phyloP scores from a whole-genome alignment of 192 early-diverging fungal genomes.

The Backusella westeae region DNA sequence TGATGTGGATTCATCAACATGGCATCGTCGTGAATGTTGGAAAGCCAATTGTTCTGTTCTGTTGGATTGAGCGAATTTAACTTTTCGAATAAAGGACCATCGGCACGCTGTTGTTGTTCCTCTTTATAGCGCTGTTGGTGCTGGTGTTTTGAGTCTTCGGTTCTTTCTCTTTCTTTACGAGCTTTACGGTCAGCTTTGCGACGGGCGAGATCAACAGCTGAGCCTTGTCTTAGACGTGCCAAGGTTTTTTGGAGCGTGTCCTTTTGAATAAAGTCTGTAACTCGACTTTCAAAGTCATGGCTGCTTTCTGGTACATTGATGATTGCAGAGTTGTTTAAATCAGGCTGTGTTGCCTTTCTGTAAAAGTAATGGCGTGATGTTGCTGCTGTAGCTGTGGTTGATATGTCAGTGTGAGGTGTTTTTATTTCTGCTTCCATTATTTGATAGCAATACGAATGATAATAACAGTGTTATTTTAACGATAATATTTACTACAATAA shows the following conservation, averaged over 20 bases:
- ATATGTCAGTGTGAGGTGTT: background rate
- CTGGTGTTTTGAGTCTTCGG: background rate
- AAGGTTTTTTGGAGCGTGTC: background rate
- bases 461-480: background rate
- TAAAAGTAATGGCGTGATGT: conserved; percentile 18
- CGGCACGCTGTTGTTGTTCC: background rate
- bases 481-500: background rate
- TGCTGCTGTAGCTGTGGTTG: background rate
- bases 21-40: conserved; percentile 25
- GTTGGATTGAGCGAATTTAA: background rate
- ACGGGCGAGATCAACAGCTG: conserved; percentile 7
- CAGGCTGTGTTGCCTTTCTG: conserved; percentile 1
- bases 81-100: background rate
- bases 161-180: conserved; percentile 17
- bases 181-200: conserved; percentile 19
- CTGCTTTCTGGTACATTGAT: conserved; percentile 10
- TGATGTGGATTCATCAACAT: conserved; percentile 34
- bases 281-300: conserved; percentile 12
- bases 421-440: conserved; percentile 1
- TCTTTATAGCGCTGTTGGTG: background rate
- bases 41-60: conserved; percentile 18
- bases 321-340: background rate
- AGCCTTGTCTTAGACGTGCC: background rate
- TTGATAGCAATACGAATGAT: background rate
- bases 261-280: conserved; percentile 10